A percentile compares a stretch with the other conserved stretches of the same genome.
These are phyloP conservation scores for Melastoma malabathricum DNA, from an alignment of 345 rosid genomes.

Conservation along the genomic window DNA sequence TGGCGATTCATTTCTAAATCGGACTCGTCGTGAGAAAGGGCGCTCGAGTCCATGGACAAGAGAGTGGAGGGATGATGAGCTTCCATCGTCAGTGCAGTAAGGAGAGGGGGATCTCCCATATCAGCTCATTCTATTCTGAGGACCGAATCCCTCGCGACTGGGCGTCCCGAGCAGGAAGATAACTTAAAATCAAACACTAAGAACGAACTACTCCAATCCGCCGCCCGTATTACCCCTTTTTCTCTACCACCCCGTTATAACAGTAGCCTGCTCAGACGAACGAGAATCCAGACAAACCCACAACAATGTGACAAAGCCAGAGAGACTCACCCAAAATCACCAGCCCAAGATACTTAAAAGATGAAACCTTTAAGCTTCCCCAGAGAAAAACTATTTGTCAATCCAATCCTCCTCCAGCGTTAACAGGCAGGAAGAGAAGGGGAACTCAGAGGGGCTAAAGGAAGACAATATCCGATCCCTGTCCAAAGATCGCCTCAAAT, in stretches of 20 bases:
- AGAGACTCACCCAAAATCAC: too few species aligned
- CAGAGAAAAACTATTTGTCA: too few species aligned
- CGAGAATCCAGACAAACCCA: too few species aligned
- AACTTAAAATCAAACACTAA: conserved; percentile 25
- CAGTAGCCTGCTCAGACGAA: too few species aligned
- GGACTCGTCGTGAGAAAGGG: conserved; percentile 77
- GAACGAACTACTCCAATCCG: neutral
- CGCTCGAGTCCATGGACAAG: conserved; percentile 88
- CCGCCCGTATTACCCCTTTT: too few species aligned
- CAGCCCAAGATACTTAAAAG: too few species aligned
- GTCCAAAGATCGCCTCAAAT: conserved; percentile 32
- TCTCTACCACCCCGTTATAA: too few species aligned
- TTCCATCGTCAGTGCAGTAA: conserved; percentile 61
- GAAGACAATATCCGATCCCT: conserved; percentile 29
- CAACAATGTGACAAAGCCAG: too few species aligned
- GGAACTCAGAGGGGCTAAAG: too few species aligned
- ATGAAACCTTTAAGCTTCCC: too few species aligned
- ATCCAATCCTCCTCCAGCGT: too few species aligned
- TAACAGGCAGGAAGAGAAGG: too few species aligned
- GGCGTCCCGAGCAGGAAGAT: conserved; percentile 20
- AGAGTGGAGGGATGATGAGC: conserved; percentile 91
- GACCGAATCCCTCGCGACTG: conserved; percentile 22
- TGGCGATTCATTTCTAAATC: conserved; percentile 87
- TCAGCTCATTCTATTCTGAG: conserved; percentile 12
- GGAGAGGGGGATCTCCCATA: conserved; percentile 54